These are phyloP conservation scores for Rehmannia glutinosa DNA, from an alignment of 257 asterid species.

Conservation along the genomic window DNA sequence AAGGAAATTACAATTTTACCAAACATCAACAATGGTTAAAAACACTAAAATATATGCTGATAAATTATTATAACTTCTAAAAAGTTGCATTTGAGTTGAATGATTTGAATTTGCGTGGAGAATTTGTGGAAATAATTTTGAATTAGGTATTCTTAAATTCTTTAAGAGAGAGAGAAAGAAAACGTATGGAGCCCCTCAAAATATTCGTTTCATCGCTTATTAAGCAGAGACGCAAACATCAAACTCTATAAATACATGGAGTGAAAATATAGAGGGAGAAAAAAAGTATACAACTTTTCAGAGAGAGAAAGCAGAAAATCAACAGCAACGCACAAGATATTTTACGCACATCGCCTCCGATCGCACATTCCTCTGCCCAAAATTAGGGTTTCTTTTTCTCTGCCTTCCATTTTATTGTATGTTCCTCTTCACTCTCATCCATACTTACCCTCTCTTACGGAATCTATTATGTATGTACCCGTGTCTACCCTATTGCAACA, in stretches of 20 bases:
- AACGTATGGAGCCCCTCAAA: conserved; percentile 26
- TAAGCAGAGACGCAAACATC: conserved; percentile 34
- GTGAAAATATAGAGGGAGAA: not conserved
- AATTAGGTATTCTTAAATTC: no score
- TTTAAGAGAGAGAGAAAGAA: conserved; percentile 1
- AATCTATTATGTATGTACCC: not conserved
- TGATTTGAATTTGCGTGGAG: no score
- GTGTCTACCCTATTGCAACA: not conserved
- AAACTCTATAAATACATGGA: conserved; percentile 18
- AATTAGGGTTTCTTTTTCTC: conserved; percentile 34
- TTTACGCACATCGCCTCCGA: conserved; percentile 28
- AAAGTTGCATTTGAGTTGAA: no score
- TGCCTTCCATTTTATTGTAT: conserved; percentile 25
- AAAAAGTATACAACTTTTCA: conserved; percentile 20
- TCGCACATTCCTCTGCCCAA: conserved; percentile 32
- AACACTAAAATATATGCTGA: no score
- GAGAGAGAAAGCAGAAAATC: conserved; percentile 22
- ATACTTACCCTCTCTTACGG: not conserved
- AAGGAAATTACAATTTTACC: no score
- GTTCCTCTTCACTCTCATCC: conserved; percentile 10
- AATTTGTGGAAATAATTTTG: no score
- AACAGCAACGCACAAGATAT: conserved; percentile 28
- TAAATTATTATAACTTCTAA: no score
- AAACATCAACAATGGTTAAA: no score
- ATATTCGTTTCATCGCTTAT: conserved; percentile 30